Evolutionary conservation across 805 yeast genomes (phyloP), one percentile per base, ranked within the genome.

Genomic region (Wickerhamomyces hampshirensis): DNA sequence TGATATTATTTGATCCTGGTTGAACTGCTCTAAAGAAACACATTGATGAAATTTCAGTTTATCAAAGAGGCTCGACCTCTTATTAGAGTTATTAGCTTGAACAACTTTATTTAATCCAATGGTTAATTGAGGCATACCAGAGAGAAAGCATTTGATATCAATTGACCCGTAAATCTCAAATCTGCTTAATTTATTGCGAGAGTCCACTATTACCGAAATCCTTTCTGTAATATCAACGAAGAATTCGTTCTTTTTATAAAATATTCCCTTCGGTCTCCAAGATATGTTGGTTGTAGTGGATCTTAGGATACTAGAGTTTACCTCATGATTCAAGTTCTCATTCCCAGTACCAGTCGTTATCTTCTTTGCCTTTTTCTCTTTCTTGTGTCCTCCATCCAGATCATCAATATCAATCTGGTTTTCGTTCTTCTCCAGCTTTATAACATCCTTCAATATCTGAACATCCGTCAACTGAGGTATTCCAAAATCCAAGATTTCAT

Each of bases 241-340:
- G 35, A 93, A 80, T 63, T 89, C 97, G 60, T 89, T 89, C 56
- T 86, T 88, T 48, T 81, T 77, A 60, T 89, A 89, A 46, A 73
- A 74, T 17, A 89, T 85, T 9, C 96, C 96, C 45, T 84, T 93
- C 28, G 91, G 84, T 58, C 98, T 75, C 97, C 97, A 89, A 17
- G 91, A 80, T 4, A 89, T 77, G 10, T 84, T 75, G 51, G 77
- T 81, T 9, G 88, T 82, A 13, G 88, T 74, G 0, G 94, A 80
- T 44, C 88, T 73, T 3, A 88, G 71, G 12, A 91, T 78, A 28
- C 86, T 73, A 23, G 85, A 75, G 51, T 84, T 84, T 42, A 82
- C 67, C 23, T 44, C 50, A 9, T 37, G 34, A 12, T 33, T 26
- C n/a, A 21, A 42, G 33, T 3, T 18, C 50, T n/a, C 54, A 51